These are phyloP conservation scores for Termitomyces sp. DNA, from an alignment of 768 basidiomycete genomes.

Conservation along the genomic window DNA sequence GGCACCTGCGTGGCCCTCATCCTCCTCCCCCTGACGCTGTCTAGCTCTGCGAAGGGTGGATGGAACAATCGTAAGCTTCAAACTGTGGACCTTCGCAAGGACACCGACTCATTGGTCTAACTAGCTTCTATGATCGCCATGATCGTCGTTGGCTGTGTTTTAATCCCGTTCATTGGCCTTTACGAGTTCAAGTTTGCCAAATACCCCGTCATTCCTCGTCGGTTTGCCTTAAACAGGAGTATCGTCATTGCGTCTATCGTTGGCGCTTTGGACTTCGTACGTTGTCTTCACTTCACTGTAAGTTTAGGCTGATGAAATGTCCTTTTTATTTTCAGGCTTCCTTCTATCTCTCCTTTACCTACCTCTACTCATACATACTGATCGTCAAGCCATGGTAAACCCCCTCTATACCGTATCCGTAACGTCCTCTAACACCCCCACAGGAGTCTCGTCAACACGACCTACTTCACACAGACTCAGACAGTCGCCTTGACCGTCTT, in stretches of 20 bases:
- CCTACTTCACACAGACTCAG: constrained; percentile 63
- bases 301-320: neutral
- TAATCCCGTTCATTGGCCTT: constrained; percentile 38
- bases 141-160: constrained; percentile 41
- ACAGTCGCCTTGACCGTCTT: constrained; percentile 60
- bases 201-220: constrained; percentile 56
- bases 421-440: constrained; percentile 5
- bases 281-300: constrained; percentile 3
- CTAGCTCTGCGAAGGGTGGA: constrained; percentile 30
- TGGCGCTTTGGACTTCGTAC: constrained; percentile 62
- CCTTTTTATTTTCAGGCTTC: constrained; percentile 41
- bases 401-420: neutral
- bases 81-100: neutral
- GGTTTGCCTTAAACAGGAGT: constrained; percentile 56
- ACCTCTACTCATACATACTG: constrained; percentile 67
- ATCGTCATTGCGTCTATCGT: constrained; percentile 58
- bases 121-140: constrained; percentile 50
- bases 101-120: neutral
- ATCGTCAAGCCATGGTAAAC: constrained; percentile 47
- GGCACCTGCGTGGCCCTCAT: constrained; percentile 47
- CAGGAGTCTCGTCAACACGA: constrained; percentile 54
- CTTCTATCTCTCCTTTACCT: constrained; percentile 68
- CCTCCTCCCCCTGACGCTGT: constrained; percentile 53
- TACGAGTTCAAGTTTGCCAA: constrained; percentile 51
- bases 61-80: constrained; percentile 45